These are phyloP conservation scores for Diaporthe sp. DNA, from an alignment of 2,329 filamentous ascomycete genomes.

Conservation along the genomic window DNA sequence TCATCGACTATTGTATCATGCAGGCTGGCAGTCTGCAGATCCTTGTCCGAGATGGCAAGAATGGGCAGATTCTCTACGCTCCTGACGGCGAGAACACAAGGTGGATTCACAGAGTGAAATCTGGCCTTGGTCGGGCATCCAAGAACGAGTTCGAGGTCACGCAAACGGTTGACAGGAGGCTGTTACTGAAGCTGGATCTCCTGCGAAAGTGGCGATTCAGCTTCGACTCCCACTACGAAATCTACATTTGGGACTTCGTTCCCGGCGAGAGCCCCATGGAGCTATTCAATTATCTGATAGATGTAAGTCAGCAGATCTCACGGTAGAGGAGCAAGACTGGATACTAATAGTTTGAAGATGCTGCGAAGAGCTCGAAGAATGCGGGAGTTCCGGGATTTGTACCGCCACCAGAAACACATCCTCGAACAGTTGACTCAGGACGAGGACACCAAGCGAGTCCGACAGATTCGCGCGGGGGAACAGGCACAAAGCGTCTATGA, in stretches of 20 bases:
- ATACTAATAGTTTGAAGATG: constrained; percentile 36
- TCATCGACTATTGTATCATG: constrained; percentile 45
- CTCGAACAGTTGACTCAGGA: constrained; percentile 40
- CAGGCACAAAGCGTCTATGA: constrained; percentile 41
- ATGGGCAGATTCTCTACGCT: constrained; percentile 42
- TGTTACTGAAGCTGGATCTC: constrained; percentile 40
- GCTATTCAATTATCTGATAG: constrained; percentile 37
- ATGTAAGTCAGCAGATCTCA: neutral
- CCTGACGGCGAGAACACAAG: constrained; percentile 38
- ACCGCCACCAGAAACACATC: constrained; percentile 40
- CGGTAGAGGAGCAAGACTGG: neutral
- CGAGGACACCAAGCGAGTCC: constrained; percentile 40
- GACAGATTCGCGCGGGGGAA: constrained; percentile 41
- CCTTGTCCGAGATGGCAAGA: constrained; percentile 44
- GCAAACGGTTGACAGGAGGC: constrained; percentile 39
- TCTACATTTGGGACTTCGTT: constrained; percentile 45
- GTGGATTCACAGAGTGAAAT: constrained; percentile 41
- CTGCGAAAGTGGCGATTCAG: constrained; percentile 41
- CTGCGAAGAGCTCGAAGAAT: constrained; percentile 43
- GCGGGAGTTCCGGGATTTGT: constrained; percentile 39
- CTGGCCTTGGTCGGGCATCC: constrained; percentile 16
- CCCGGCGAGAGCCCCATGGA: constrained; percentile 36
- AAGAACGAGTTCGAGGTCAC: constrained; percentile 38
- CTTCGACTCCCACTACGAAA: constrained; percentile 44
- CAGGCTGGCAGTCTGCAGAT: constrained; percentile 41